Evolutionary conservation across 129 eudicot genomes (phyloP).

Genomic region (Chrysanthemum seticuspe): DNA sequence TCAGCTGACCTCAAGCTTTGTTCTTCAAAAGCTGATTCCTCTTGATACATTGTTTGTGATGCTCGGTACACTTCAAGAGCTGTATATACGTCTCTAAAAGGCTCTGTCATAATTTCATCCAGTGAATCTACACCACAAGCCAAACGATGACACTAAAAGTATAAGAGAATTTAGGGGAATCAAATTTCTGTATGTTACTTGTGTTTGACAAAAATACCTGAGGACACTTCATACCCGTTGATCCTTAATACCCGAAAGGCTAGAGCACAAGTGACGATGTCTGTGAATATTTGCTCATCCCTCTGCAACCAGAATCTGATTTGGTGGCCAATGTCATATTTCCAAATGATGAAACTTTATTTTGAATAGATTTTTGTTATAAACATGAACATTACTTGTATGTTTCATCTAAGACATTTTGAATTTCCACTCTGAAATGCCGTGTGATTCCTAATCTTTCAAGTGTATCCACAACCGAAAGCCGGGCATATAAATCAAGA

Average conservation of each 20-base stretch:
- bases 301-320: conserved; percentile 73
- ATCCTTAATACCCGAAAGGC: conserved; percentile 68
- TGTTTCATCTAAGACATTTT: conserved; percentile 59
- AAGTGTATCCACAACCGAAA: conserved; percentile 69
- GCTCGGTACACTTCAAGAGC: conserved; percentile 66
- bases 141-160: conserved; percentile 16
- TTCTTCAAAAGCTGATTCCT: conserved; percentile 48
- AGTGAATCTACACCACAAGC: conserved; percentile 47
- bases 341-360: too few relatives aligned
- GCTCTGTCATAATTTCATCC: conserved; percentile 37
- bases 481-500: conserved; percentile 52
- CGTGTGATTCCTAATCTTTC: conserved; percentile 66
- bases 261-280: conserved; percentile 56
- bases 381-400: conserved; percentile 49
- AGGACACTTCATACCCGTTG: conserved; percentile 77
- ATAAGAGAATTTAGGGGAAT: neutral
- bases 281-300: conserved; percentile 65
- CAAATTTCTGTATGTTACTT: neutral
- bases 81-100: conserved; percentile 42
- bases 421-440: conserved; percentile 61
- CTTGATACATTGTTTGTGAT: conserved; percentile 50
- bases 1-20: conserved; percentile 34
- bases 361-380: too few relatives aligned
- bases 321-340: neutral
- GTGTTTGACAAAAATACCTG: conserved; percentile 45